Percentiles rank a stretch among this genome's conserved stretches.
phyloP scores from a whole-genome alignment of 23 red algal genomes.

The Gracilaria gracilis region DNA sequence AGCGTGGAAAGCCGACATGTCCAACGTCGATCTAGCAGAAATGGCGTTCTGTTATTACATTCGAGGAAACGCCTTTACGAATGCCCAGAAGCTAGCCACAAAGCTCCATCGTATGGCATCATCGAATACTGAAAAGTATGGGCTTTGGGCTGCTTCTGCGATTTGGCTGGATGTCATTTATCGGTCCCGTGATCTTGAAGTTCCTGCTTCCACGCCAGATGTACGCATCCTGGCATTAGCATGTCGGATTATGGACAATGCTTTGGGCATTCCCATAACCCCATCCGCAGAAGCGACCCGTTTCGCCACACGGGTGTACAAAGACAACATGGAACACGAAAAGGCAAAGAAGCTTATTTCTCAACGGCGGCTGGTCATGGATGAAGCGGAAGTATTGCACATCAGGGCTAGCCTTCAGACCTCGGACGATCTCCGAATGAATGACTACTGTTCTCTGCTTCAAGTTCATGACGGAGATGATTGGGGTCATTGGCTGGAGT shows the following conservation, averaged over 20 bases:
- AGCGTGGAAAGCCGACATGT: slow-evolving; percentile 48
- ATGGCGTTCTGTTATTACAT: slow-evolving; percentile 59
- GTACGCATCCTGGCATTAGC: slow-evolving; percentile 34
- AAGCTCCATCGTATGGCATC: slow-evolving; percentile 57
- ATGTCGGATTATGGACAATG: slow-evolving; percentile 35
- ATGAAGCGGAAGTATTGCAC: slow-evolving; percentile 61
- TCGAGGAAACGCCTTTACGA: slow-evolving; percentile 46
- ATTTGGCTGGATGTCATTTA: slow-evolving; percentile 54
- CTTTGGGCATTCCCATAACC: slow-evolving; percentile 26
- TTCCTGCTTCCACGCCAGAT: slow-evolving; percentile 4
- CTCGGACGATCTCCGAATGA: slow-evolving; percentile 13
- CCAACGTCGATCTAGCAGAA: slow-evolving; percentile 54
- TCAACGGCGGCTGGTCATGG: slow-evolving; percentile 61
- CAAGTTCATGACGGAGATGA: slow-evolving; percentile 44
- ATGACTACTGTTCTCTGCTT: slow-evolving; percentile 40
- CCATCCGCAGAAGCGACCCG: slow-evolving; percentile 46
- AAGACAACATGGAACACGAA: slow-evolving; percentile 32
- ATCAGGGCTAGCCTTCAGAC: slow-evolving; percentile 24
- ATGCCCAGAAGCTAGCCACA: slow-evolving; percentile 56
- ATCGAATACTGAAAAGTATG: slow-evolving; percentile 51
- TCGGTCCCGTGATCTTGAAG: slow-evolving; percentile 3
- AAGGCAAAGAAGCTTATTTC: slow-evolving; percentile 56
- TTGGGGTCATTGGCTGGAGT: slow-evolving; percentile 59
- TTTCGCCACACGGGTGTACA: slow-evolving; percentile 34
- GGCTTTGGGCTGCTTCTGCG: slow-evolving; percentile 55